Evolutionary conservation across 192 early-diverging fungal species (phyloP).

Genomic region (Umbelopsis sp.): DNA sequence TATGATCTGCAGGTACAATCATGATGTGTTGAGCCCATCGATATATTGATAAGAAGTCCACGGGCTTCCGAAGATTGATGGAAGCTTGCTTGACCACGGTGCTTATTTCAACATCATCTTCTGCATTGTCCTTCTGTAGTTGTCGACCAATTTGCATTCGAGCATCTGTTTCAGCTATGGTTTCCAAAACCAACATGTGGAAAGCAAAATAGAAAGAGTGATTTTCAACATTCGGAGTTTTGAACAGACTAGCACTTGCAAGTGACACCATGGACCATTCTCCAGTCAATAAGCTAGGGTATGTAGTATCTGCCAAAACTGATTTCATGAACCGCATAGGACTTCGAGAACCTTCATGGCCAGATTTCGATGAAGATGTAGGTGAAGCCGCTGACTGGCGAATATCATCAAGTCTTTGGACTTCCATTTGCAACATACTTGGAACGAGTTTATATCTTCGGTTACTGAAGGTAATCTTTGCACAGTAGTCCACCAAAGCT

Average conservation of each 20-base stretch:
- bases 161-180: slow-evolving; percentile 35
- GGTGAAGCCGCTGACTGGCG: background rate
- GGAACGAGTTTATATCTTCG: slow-evolving; percentile 10
- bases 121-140: background rate
- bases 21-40: slow-evolving; percentile 52
- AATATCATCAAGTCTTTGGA: slow-evolving; percentile 15
- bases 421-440: slow-evolving; percentile 21
- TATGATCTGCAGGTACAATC: slow-evolving; percentile 41
- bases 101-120: slow-evolving; percentile 30
- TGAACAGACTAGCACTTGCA: slow-evolving; percentile 43
- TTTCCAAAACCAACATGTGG: slow-evolving; percentile 45
- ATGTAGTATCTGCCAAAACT: slow-evolving; percentile 39
- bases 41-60: slow-evolving; percentile 52
- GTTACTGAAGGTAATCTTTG: slow-evolving; percentile 25
- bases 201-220: slow-evolving; percentile 50
- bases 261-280: slow-evolving; percentile 48
- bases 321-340: slow-evolving; percentile 38
- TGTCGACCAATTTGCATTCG: slow-evolving; percentile 26
- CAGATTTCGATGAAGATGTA: background rate
- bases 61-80: slow-evolving; percentile 37
- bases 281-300: slow-evolving; percentile 50
- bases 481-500: slow-evolving; percentile 22
- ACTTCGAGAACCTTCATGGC: slow-evolving; percentile 13
- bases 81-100: slow-evolving; percentile 34
- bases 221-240: slow-evolving; percentile 48